Conservation (phyloP, 2,329 filamentous ascomycete species). For the Botrytis hyacinthi region DNA sequence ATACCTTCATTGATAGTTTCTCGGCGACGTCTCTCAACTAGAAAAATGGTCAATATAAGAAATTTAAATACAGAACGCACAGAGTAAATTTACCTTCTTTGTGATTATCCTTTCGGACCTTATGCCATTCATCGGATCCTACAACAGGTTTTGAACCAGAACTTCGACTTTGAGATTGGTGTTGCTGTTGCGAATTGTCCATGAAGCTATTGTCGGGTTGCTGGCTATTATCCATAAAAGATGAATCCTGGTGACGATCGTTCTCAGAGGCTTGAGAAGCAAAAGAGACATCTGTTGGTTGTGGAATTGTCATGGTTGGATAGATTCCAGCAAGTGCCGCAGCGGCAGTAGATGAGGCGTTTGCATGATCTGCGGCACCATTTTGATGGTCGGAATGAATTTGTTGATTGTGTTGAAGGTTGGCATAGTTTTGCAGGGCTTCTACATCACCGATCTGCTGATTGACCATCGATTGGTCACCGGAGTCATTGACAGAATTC, state of each 20-base stretch:
- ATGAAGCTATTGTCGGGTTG: slow-evolving; percentile 38
- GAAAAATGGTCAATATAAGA: slow-evolving; percentile 35
- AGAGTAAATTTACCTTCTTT: slow-evolving; percentile 74
- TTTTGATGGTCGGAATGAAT: slow-evolving; percentile 49
- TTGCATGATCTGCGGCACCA: slow-evolving; percentile 48
- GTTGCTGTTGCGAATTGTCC: slow-evolving; percentile 42
- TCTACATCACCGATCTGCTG: slow-evolving; percentile 36
- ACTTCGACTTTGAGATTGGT: slow-evolving; percentile 25
- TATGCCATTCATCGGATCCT: slow-evolving; percentile 98
- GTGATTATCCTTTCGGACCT: slow-evolving; percentile 94
- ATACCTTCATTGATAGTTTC: slow-evolving; percentile 99
- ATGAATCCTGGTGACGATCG: slow-evolving; percentile 39
- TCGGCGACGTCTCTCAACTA: slow-evolving; percentile 91
- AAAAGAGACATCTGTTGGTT: slow-evolving; percentile 54
- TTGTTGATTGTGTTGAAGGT: slow-evolving; percentile 48
- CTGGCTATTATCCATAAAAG: slow-evolving; percentile 43
- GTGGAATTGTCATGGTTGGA: slow-evolving; percentile 53
- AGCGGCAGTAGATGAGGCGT: slow-evolving; percentile 55
- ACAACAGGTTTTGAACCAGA: slow-evolving; percentile 71
- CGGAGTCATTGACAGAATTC: slow-evolving; percentile 33
- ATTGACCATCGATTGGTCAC: slow-evolving; percentile 27
- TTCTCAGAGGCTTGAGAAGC: slow-evolving; percentile 45
- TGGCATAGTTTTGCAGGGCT: slow-evolving; percentile 40
- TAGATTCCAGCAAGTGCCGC: slow-evolving; percentile 47
- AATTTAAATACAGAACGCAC: slow-evolving; percentile 1